phyloP scores from a whole-genome alignment of 805 yeast genomes.

The Teunomyces panamensis region DNA sequence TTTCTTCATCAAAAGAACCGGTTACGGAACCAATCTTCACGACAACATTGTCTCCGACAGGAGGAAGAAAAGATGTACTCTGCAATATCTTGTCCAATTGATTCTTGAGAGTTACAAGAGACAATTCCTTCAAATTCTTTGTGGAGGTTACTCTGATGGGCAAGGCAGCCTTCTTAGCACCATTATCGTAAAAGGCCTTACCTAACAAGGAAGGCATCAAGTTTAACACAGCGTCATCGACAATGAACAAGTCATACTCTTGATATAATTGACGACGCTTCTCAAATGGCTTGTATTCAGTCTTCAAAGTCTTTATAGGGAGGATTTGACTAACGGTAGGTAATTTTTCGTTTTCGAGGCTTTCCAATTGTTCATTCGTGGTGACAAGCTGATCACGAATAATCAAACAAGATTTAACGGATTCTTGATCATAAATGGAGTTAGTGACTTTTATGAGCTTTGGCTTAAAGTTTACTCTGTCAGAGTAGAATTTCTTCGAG shows the following conservation, averaged over 20 bases:
- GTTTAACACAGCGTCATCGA: constrained; percentile 79
- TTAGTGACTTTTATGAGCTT: constrained; percentile 46
- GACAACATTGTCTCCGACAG: constrained; percentile 68
- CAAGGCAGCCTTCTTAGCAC: constrained; percentile 58
- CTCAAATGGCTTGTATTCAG: constrained; percentile 85
- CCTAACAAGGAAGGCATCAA: constrained; percentile 83
- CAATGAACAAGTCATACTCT: constrained; percentile 72
- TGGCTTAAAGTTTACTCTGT: constrained; percentile 59
- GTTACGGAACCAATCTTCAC: constrained; percentile 62
- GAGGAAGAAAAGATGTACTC: constrained; percentile 61
- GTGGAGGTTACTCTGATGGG: constrained; percentile 49
- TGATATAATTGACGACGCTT: constrained; percentile 71
- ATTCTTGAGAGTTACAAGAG: constrained; percentile 48
- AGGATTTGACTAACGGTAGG: constrained; percentile 55
- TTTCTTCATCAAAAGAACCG: constrained; percentile 36
- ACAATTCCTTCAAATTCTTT: constrained; percentile 41
- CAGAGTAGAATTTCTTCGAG: constrained; percentile 61
- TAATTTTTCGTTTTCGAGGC: constrained; percentile 45
- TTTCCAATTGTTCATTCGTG: constrained; percentile 39
- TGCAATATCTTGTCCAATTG: constrained; percentile 57
- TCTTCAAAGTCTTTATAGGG: constrained; percentile 72
- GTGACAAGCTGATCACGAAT: constrained; percentile 60
- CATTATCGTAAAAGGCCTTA: constrained; percentile 61
- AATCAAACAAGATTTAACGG: constrained; percentile 58
- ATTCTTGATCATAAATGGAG: constrained; percentile 37